Evolutionary conservation across 148 eudicot species (phyloP).

Genomic region (Amaranthus hypochondriacus): DNA sequence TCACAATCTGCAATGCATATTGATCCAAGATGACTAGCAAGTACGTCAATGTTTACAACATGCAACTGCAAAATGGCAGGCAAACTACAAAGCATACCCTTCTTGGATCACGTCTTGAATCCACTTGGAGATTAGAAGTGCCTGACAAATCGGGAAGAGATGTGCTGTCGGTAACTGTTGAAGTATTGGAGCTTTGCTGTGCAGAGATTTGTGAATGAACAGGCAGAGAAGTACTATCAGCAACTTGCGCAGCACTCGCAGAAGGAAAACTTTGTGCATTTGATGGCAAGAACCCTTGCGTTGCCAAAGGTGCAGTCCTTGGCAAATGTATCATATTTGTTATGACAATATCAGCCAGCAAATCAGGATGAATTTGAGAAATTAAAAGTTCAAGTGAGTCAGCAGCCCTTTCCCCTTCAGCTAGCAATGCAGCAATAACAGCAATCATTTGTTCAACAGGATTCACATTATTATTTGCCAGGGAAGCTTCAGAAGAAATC

Average conservation of each 20-base stretch:
- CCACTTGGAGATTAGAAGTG: slow-evolving; percentile 44
- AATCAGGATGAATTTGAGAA: slow-evolving; percentile 76
- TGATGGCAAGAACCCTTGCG: slow-evolving; percentile 23
- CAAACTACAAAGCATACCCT: slow-evolving; percentile 49
- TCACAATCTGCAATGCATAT: background rate
- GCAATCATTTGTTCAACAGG: slow-evolving; percentile 93
- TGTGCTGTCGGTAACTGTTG: slow-evolving; percentile 32
- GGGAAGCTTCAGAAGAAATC: slow-evolving; percentile 41
- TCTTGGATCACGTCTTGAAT: slow-evolving; percentile 87
- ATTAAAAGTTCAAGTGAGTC: slow-evolving; percentile 78
- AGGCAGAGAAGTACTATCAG: slow-evolving; percentile 31
- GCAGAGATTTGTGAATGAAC: slow-evolving; percentile 29
- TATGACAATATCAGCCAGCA: slow-evolving; percentile 92
- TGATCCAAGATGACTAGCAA: background rate
- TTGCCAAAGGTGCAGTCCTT: slow-evolving; percentile 45
- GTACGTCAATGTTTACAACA: background rate
- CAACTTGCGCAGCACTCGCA: slow-evolving; percentile 28
- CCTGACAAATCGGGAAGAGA: slow-evolving; percentile 45
- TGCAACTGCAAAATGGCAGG: slow-evolving; percentile 13
- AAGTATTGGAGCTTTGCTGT: slow-evolving; percentile 35
- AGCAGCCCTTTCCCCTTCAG: slow-evolving; percentile 92
- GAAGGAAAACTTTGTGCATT: slow-evolving; percentile 35
- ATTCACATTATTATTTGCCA: slow-evolving; percentile 37
- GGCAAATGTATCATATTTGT: slow-evolving; percentile 95
- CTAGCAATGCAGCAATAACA: slow-evolving; percentile 85